A percentile compares a stretch with the other conserved stretches of the same genome.
Evolutionary conservation across 495 filamentous ascomycete species (phyloP).

Genomic region (Xylaria scruposa): DNA sequence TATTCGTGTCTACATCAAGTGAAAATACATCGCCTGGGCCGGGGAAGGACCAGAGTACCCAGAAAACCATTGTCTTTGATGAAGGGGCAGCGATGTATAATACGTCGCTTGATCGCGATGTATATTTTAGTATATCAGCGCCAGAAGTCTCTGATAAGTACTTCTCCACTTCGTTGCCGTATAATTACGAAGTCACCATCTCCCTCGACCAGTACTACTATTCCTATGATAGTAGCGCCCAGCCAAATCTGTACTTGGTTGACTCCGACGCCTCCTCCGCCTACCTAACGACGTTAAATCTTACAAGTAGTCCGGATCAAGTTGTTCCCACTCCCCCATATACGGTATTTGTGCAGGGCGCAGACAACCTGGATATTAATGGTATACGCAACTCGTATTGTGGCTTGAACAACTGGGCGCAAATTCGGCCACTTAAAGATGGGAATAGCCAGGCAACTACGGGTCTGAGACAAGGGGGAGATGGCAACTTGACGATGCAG

Average conservation of each 20-base stretch:
- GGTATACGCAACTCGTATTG: slow-evolving; percentile 80
- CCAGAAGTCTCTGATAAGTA: slow-evolving; percentile 58
- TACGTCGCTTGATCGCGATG: slow-evolving; percentile 60
- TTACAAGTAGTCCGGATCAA: slow-evolving; percentile 53
- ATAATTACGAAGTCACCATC: slow-evolving; percentile 80
- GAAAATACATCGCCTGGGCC: slow-evolving; percentile 74
- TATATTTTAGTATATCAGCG: slow-evolving; percentile 79
- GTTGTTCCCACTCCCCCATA: slow-evolving; percentile 63
- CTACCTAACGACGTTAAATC: slow-evolving; percentile 76
- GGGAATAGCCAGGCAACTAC: slow-evolving; percentile 54
- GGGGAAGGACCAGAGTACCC: slow-evolving; percentile 51
- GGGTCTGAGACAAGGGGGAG: slow-evolving; percentile 70
- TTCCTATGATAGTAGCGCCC: slow-evolving; percentile 52
- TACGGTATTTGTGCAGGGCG: slow-evolving; percentile 77
- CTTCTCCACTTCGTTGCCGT: slow-evolving; percentile 60
- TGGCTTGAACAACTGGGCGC: slow-evolving; percentile 67
- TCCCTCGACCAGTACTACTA: slow-evolving; percentile 81
- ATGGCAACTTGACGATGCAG: slow-evolving; percentile 71
- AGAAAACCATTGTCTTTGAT: slow-evolving; percentile 46
- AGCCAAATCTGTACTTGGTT: slow-evolving; percentile 66
- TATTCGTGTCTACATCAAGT: slow-evolving; percentile 75
- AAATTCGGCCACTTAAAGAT: slow-evolving; percentile 62
- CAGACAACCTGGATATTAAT: slow-evolving; percentile 60
- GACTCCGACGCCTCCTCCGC: slow-evolving; percentile 82
- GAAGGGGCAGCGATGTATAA: slow-evolving; percentile 69